Percentiles rank a stretch among this genome's conserved stretches.
Evolutionary conservation across 108 stramenopile genomes (phyloP).

Genomic region (Nitzschia sp.): DNA sequence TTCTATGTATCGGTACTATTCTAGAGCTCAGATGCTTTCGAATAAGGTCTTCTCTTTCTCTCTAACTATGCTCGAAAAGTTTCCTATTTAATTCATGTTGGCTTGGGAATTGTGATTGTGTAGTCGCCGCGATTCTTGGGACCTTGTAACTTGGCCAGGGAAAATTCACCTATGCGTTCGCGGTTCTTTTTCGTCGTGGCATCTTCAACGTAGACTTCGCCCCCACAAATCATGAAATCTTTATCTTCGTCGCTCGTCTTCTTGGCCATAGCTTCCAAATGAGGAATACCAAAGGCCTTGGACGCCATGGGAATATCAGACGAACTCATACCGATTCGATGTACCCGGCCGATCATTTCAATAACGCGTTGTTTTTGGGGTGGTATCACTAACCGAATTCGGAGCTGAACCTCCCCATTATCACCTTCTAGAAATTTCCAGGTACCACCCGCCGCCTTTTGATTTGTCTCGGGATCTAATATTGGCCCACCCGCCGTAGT

Average conservation of each 20-base stretch:
- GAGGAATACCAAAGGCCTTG: constrained; percentile 44
- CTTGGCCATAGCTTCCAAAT: constrained; percentile 28
- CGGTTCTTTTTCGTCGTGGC: constrained; percentile 55
- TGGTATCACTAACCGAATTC: constrained; percentile 77
- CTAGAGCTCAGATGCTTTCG: no score
- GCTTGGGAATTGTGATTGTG: constrained; percentile 45
- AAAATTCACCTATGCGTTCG: constrained; percentile 66
- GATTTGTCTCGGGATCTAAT: constrained; percentile 61
- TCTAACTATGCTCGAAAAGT: no score
- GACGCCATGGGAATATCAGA: constrained; percentile 21
- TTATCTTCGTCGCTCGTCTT: neutral
- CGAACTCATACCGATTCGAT: constrained; percentile 15
- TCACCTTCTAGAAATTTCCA: constrained; percentile 71
- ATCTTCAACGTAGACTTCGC: constrained; percentile 62
- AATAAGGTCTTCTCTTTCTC: no score
- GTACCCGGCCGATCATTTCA: constrained; percentile 65
- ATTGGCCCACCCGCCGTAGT: constrained; percentile 75
- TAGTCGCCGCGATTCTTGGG: constrained; percentile 31
- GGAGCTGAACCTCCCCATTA: constrained; percentile 40
- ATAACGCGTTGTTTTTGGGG: constrained; percentile 73
- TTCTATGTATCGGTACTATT: no score
- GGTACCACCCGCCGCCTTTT: constrained; percentile 78
- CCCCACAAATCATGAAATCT: constrained; percentile 24
- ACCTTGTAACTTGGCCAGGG: constrained; percentile 57
- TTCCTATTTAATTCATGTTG: no score